Evolutionary conservation across 2,329 filamentous ascomycete genomes (phyloP), one percentile per base, ranked within the genome.

Genomic region (Exophiala sp.): DNA sequence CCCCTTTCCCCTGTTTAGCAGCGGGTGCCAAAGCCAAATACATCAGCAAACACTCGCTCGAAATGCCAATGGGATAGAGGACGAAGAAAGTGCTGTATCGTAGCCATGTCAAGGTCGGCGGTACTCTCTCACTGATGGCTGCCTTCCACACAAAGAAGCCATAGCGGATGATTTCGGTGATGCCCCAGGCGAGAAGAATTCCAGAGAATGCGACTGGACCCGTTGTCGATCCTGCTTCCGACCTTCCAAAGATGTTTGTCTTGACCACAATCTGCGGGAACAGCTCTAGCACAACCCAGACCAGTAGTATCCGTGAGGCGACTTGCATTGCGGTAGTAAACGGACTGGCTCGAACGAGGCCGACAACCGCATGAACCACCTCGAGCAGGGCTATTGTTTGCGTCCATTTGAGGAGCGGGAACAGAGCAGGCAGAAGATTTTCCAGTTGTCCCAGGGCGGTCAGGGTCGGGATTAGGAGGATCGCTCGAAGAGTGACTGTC

Each of bases 101-200:
- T 68, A 94, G 73, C 86, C 88, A 95, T 30, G 81, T 81, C 65
- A 95, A 77, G 52, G 76, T 72, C 0, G 63, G 66, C 0, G 89
- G 87, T 23, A 85, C 79, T 52, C 70, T 65, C 56, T 61, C 27
- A 60, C 73, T 63, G 46, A 67, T 60, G 56, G 74, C 71, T 24
- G 93, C 78, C 60, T 81, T 82, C 62, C 89, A 76, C 29, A 86
- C 85, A 66, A 97, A 97, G 76, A 87, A 98, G 41, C 81, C 79
- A 77, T 98, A 98, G 47, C 93, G 84, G 62, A 96, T 85, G 46
- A 95, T 86, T 72, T 98, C 93, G 53, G 93, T 96, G 52, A 88
- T 68, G 57, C 82, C 85, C 91, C 93, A 97, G 24, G 93, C 90
- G 48, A 84, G 64, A 51, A 97, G 77, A 54, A 70, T 72, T 1